Percentiles rank a stretch among this genome's conserved stretches.
Conservation (phyloP, 2,329 filamentous ascomycete species). For the Colletotrichum shisoi region DNA sequence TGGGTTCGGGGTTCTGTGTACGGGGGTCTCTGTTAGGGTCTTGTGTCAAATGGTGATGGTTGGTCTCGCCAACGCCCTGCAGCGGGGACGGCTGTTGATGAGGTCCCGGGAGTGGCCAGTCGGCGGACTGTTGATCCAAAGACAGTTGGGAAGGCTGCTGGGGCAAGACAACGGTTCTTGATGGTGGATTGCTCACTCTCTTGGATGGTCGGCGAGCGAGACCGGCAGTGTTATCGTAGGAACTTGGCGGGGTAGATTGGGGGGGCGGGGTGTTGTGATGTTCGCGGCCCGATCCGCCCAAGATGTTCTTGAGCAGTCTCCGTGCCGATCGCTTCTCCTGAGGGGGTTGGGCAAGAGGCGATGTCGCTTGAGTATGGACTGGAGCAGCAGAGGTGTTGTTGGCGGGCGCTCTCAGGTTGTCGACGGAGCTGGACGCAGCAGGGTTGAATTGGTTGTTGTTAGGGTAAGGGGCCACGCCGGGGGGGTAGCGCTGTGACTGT, state of each 20-base stretch:
- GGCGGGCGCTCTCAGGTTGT: conserved; percentile 51
- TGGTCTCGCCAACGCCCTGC: conserved; percentile 54
- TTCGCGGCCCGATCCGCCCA: conserved; percentile 53
- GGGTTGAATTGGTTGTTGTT: conserved; percentile 48
- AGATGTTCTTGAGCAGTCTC: conserved; percentile 64
- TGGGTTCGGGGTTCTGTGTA: conserved; percentile 52
- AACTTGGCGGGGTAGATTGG: conserved; percentile 44
- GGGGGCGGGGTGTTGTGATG: conserved; percentile 43
- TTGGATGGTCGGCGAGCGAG: conserved; percentile 65
- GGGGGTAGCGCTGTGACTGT: conserved; percentile 61
- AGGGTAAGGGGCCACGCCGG: conserved; percentile 46
- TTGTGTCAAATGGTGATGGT: conserved; percentile 47
- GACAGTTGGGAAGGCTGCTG: conserved; percentile 49
- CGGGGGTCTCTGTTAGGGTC: conserved; percentile 53
- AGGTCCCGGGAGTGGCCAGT: conserved; percentile 48
- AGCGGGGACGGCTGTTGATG: conserved; percentile 55
- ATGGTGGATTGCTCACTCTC: conserved; percentile 60
- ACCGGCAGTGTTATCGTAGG: conserved; percentile 60
- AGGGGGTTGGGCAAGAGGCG: conserved; percentile 40
- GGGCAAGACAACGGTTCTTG: conserved; percentile 54
- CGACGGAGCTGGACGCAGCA: conserved; percentile 52
- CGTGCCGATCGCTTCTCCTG: conserved; percentile 60
- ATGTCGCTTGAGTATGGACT: conserved; percentile 22
- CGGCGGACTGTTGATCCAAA: conserved; percentile 47
- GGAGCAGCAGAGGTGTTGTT: conserved; percentile 36